phyloP scores from a whole-genome alignment of 2,329 filamentous ascomycete genomes.

The Dactylellina cionopaga region DNA sequence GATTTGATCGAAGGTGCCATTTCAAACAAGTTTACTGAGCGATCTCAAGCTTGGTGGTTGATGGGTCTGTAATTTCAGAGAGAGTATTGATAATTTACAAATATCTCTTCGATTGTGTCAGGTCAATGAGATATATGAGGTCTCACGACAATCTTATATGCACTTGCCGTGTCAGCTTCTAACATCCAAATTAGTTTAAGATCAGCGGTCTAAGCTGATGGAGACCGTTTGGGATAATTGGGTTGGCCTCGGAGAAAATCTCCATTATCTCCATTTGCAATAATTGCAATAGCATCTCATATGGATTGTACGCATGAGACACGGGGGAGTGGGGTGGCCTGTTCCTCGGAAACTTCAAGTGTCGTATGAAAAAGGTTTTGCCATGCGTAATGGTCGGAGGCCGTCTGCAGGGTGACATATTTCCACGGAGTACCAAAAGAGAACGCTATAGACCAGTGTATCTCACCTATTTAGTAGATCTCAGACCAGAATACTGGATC shows the following conservation, averaged over 20 bases:
- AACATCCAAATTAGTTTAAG: constrained; percentile 10
- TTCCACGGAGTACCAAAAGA: constrained; percentile 13
- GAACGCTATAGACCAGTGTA: neutral
- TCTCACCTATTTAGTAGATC: constrained; percentile 14
- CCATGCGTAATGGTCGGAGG: neutral
- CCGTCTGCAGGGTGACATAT: constrained; percentile 20
- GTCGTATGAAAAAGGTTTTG: constrained; percentile 20
- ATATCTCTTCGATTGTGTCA: neutral
- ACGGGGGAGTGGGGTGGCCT: constrained; percentile 32
- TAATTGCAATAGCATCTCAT: neutral
- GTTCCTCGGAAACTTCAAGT: constrained; percentile 34
- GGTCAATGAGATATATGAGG: neutral
- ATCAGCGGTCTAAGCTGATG: neutral
- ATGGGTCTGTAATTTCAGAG: neutral
- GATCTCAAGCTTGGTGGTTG: neutral
- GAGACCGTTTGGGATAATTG: neutral
- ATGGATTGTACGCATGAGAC: constrained; percentile 1
- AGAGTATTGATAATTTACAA: neutral
- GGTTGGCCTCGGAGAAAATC: constrained; percentile 48
- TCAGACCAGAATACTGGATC: constrained; percentile 12
- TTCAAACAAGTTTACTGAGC: neutral
- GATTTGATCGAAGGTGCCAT: constrained; percentile 37
- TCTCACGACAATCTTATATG: constrained; percentile 39
- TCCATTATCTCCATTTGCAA: constrained; percentile 16
- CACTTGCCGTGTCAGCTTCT: constrained; percentile 27